Evolutionary conservation across 1,284 basidiomycete species (phyloP), one percentile per base, ranked within the genome.

Genomic region (Tilletia setariae): DNA sequence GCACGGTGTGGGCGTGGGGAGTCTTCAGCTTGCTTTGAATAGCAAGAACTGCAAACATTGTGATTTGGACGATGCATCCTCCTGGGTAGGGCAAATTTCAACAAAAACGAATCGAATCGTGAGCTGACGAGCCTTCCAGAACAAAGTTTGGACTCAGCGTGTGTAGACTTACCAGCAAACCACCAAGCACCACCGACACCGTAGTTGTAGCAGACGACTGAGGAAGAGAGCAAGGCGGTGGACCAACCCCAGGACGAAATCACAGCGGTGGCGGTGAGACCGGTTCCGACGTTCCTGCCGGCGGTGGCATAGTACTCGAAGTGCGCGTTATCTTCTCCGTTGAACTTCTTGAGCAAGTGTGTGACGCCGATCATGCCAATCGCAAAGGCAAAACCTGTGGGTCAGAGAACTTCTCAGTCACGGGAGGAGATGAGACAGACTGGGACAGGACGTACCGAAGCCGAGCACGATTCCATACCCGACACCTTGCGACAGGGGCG

Each of bases 181-280:
- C 68, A 72, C 46, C 46, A 72, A 23, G 53, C 49, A 7, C 79
- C 79, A 1, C 73, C 74, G 0, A 80, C 69, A 53, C 79, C 79
- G 51, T 75, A 79, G 61, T 75, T 77, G 74, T 80, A 80, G 6
- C 75, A 74, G 2, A 77, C 74, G 1, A 72, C 74, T 7, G 74
- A 69, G 2, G 71, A 73, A 1, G 72, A 74, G 23, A 80, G 72
- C 2, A 80, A 73, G 9, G 79, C 77, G 0, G 75, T 78, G 9
- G 76, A 76, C 79, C 79, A 80, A 0, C 72, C 75, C 78, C 78
- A 79, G 2, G 72, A 74, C 13, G 67, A 70, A 43, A 77, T 74
- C 28, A 79, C 79, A 0, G 79, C 79, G 1, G 76, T 74, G 0
- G 76, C 75, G 0, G 74, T 79, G 9, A 80, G 61, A 28, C 79